Conservation (phyloP, 192 early-diverging fungal genomes). For the Coemansia sp. region DNA sequence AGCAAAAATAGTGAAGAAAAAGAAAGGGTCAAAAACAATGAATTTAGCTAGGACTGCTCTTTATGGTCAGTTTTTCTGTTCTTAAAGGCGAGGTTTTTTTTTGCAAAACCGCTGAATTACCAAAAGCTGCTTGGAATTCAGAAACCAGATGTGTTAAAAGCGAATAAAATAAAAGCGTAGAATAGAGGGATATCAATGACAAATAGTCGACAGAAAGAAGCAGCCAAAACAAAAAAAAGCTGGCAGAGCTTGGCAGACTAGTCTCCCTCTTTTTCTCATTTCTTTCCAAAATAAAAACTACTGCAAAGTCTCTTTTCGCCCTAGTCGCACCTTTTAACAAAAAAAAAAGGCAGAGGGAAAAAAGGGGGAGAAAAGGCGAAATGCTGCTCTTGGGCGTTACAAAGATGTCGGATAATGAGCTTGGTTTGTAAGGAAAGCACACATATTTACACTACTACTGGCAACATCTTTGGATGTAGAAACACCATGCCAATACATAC, state of each 20-base stretch:
- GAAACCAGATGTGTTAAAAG: not conserved
- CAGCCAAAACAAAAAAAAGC: not conserved
- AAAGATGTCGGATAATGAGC: not conserved
- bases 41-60: not conserved
- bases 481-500: not conserved
- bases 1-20: slow-evolving; percentile 2
- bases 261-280: not conserved
- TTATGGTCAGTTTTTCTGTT: not conserved
- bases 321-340: not conserved
- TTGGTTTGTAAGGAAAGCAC: not conserved
- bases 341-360: no score
- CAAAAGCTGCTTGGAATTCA: not conserved
- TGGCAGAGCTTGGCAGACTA: slow-evolving; percentile 2
- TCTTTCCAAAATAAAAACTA: not conserved
- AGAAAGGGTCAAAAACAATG: not conserved
- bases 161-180: no score
- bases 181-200: not conserved
- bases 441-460: not conserved
- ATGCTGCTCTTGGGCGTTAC: not conserved
- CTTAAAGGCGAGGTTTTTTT: not conserved
- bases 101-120: not conserved
- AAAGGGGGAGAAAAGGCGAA: not conserved
- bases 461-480: not conserved
- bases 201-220: not conserved
- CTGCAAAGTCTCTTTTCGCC: not conserved